Conservation (phyloP, 306 rosid genomes). For the Pterocarpus macrocarpus region DNA sequence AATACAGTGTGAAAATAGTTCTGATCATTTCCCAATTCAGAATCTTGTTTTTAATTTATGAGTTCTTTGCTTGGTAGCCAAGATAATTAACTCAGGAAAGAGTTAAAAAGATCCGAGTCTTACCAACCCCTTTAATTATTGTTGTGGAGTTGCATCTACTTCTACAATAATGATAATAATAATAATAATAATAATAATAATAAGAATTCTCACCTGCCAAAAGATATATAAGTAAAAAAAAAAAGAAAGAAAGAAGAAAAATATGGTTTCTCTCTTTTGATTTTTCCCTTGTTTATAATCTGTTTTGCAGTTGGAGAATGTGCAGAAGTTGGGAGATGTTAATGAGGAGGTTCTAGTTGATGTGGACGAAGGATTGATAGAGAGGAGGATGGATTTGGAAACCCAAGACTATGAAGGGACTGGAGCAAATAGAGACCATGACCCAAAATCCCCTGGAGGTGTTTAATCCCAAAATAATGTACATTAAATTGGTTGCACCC, state of each 20-base stretch:
- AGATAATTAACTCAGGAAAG: not conserved
- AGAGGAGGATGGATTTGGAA: constrained; percentile 56
- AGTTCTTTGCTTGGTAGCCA: not conserved
- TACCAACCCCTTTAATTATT: constrained; percentile 16
- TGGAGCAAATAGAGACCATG: constrained; percentile 60
- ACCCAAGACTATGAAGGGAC: constrained; percentile 61
- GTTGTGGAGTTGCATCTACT: constrained; percentile 2
- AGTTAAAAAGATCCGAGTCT: not conserved
- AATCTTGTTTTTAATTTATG: not conserved
- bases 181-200: too few species aligned
- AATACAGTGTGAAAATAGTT: not conserved
- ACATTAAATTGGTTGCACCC: constrained; percentile 14
- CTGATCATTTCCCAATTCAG: not conserved
- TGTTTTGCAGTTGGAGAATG: constrained; percentile 41
- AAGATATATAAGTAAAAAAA: too few species aligned
- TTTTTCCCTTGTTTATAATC: not conserved
- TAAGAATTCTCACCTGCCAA: too few species aligned
- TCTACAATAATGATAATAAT: too few species aligned
- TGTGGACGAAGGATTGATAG: constrained; percentile 12
- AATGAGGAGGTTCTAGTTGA: constrained; percentile 4
- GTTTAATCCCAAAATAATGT: constrained; percentile 34
- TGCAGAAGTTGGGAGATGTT: constrained; percentile 20
- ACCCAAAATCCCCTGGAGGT: constrained; percentile 56
- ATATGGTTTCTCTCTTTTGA: not conserved
- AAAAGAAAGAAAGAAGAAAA: too few species aligned